Base-by-base conservation (phyloP, 345 rosid species). In the Aquilaria yunnanensis region DNA sequence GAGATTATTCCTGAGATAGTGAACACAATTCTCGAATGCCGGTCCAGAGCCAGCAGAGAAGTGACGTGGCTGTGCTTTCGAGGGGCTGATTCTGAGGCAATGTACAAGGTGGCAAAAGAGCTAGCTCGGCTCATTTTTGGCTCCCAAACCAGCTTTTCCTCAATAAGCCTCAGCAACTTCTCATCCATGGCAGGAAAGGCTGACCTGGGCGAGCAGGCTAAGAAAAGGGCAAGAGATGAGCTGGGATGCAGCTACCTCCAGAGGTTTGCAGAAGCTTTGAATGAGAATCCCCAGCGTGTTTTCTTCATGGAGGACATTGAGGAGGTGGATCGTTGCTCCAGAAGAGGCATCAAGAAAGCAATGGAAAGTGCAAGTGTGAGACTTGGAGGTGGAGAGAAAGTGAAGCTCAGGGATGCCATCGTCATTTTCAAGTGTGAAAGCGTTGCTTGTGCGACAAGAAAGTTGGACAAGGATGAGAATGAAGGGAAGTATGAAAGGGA, bases 271-370 rank as follows among this genome's bases (percentile, higher is more conserved):
- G 74, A 79, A 41, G 86, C 90, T 5, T 70, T 82, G 82, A 87
- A 87, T 53, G 86, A 84, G 78, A 87, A 84, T 57, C 94, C 90
- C 29, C 86, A 74, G 53, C 72, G 86, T 12, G 90, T 87, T 37
- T 80, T 84, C 65, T 80, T 82, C 72, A 61, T 87, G 72, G 88
- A 84, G 64, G 90, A 79, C 52, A n/a, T 75, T 37, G 85, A 80
- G 14, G 77, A 74, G 51, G 57, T 67, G 14, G 81, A 77, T 47
- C 43, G 57, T 10, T 48, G 47, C 60, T 72, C 79, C 52, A 72
- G 56, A 16, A 70, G 62, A 63, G 72, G 70, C 29, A 64, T 87
- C 33, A 84, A 68, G 71, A 51, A 73, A 58, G 79, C 85, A 9
- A 78, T 78, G 7, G 75, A 75, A 61, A 72, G 58, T 5, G 90